These are phyloP conservation scores for Hypomontagnella monticulosa DNA, from an alignment of 495 filamentous ascomycete genomes.

Conservation along the genomic window DNA sequence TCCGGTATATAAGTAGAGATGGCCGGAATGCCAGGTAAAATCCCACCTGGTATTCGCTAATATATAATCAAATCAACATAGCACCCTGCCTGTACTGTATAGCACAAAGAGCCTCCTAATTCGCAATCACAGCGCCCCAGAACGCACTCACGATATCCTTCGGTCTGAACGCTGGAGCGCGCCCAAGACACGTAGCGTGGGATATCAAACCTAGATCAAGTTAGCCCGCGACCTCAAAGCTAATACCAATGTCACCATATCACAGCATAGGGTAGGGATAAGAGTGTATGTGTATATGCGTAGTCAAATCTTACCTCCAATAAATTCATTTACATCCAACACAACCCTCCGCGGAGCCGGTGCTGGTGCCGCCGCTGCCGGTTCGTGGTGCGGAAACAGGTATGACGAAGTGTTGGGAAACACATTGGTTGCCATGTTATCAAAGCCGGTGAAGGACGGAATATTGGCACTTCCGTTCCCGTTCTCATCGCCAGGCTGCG, in stretches of 20 bases:
- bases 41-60: too few species aligned
- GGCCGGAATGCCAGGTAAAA: not conserved
- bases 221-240: too few species aligned
- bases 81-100: too few species aligned
- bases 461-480: not conserved
- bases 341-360: slow-evolving; percentile 23
- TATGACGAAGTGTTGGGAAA: slow-evolving; percentile 32
- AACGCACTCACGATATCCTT: slow-evolving; percentile 69
- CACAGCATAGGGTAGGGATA: not conserved
- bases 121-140: slow-evolving; percentile 45
- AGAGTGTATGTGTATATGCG: not conserved
- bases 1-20: not conserved
- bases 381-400: slow-evolving; percentile 42
- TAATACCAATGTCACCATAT: too few species aligned
- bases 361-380: not conserved
- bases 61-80: too few species aligned
- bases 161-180: slow-evolving; percentile 67
- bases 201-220: slow-evolving; percentile 54
- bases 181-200: slow-evolving; percentile 66
- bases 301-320: slow-evolving; percentile 16
- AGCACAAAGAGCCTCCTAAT: slow-evolving; percentile 3
- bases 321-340: slow-evolving; percentile 43
- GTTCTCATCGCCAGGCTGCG: slow-evolving; percentile 2
- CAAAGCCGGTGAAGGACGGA: slow-evolving; percentile 35
- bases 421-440: slow-evolving; percentile 20